Conservation (phyloP, 495 filamentous ascomycete species). For the Immersiella caudata region DNA sequence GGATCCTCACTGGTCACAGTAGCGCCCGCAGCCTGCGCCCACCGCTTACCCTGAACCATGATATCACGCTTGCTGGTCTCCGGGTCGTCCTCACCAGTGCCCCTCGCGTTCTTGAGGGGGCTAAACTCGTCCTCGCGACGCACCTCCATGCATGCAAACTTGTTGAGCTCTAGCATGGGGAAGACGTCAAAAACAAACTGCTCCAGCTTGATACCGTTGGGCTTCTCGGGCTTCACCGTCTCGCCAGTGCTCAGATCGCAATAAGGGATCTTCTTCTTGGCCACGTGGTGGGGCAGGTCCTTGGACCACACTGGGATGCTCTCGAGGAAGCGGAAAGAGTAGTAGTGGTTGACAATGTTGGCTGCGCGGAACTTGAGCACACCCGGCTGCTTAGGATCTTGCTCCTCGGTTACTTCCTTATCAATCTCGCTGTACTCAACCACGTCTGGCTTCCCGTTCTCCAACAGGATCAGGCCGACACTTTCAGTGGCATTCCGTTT, state of each 20-base stretch:
- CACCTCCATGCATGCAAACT: slow-evolving; percentile 95
- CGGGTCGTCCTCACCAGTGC: slow-evolving; percentile 89
- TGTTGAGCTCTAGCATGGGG: slow-evolving; percentile 79
- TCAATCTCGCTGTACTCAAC: slow-evolving; percentile 99
- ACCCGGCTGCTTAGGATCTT: slow-evolving; percentile 78
- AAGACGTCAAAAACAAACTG: slow-evolving; percentile 99
- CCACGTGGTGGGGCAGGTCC: slow-evolving; percentile 90
- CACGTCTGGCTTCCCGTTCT: slow-evolving; percentile 96
- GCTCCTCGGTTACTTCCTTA: slow-evolving; percentile 79
- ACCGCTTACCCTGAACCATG: slow-evolving; percentile 82
- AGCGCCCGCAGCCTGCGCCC: slow-evolving; percentile 78
- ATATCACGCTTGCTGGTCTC: slow-evolving; percentile 91
- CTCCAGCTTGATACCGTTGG: slow-evolving; percentile 98
- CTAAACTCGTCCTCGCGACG: slow-evolving; percentile 98
- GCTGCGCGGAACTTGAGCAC: slow-evolving; percentile 95
- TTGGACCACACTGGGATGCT: slow-evolving; percentile 84
- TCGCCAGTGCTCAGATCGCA: slow-evolving; percentile 75
- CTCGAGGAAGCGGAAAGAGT: slow-evolving; percentile 91
- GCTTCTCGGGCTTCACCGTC: slow-evolving; percentile 83
- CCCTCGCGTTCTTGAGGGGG: slow-evolving; percentile 92
- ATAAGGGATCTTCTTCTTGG: slow-evolving; percentile 96
- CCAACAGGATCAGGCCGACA: slow-evolving; percentile 89
- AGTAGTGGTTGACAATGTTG: slow-evolving; percentile 99
- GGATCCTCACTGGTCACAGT: slow-evolving; percentile 70
- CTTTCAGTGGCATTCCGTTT: slow-evolving; percentile 98